Percentiles rank a stretch among this genome's conserved stretches.
Conservation (phyloP, 108 stramenopile genomes). For the Nitzschia palea region DNA sequence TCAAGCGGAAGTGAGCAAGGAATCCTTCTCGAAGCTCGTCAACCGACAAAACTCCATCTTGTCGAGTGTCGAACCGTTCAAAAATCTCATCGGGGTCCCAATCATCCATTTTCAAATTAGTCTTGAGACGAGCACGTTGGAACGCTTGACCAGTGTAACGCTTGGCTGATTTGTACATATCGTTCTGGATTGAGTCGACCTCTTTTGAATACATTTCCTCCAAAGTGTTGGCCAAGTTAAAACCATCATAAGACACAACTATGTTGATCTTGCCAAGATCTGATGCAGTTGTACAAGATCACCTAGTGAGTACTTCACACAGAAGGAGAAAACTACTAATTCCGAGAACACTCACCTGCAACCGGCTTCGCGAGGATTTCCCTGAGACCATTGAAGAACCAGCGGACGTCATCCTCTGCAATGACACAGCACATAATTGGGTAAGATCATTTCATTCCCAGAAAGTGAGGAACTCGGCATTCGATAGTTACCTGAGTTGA, state of each 20-base stretch:
- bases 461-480: no score
- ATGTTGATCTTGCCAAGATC: slow-evolving; percentile 56
- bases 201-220: slow-evolving; percentile 40
- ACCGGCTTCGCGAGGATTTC: slow-evolving; percentile 34
- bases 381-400: slow-evolving; percentile 43
- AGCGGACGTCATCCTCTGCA: slow-evolving; percentile 54
- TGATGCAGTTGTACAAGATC: no score
- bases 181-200: slow-evolving; percentile 22
- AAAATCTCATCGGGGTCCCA: slow-evolving; percentile 49
- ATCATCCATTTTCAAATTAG: slow-evolving; percentile 30
- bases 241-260: slow-evolving; percentile 63
- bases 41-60: slow-evolving; percentile 37
- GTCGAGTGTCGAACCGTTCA: slow-evolving; percentile 39
- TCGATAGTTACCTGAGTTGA: no score
- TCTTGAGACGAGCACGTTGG: slow-evolving; percentile 46
- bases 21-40: slow-evolving; percentile 54
- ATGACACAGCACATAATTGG: no score
- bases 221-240: slow-evolving; percentile 44
- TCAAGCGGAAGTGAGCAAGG: slow-evolving; percentile 39
- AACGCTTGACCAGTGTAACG: slow-evolving; percentile 64
- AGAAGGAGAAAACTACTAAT: no score
- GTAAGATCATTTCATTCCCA: no score
- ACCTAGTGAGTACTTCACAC: no score
- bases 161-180: slow-evolving; percentile 51
- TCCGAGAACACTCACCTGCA: no score